A percentile compares a stretch with the other conserved stretches of the same genome.
Evolutionary conservation across 495 filamentous ascomycete genomes (phyloP).

Genomic region (Tuber borchii): DNA sequence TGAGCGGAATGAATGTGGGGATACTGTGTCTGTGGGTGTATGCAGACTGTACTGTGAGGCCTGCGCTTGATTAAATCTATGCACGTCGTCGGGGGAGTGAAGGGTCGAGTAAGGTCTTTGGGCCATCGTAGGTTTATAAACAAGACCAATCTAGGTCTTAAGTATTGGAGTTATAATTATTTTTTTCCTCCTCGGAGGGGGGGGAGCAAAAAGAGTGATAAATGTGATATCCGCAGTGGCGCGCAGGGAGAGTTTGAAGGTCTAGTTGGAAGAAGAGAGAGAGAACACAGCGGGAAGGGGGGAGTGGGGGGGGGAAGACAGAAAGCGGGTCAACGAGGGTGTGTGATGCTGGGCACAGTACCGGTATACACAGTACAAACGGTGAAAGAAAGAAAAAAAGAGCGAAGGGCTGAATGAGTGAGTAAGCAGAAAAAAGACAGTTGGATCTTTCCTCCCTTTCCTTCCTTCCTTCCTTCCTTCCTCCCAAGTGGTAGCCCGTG

Average conservation of each 20-base stretch:
- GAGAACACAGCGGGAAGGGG: background rate
- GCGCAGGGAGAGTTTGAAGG: background rate
- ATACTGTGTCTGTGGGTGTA: slow-evolving; percentile 35
- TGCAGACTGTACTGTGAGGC: slow-evolving; percentile 37
- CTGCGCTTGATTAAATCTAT: slow-evolving; percentile 19
- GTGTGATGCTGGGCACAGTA: background rate
- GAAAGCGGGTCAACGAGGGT: background rate
- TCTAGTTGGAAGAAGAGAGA: background rate
- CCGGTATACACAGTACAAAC: background rate
- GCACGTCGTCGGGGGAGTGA: slow-evolving; percentile 22
- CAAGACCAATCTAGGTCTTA: slow-evolving; percentile 2
- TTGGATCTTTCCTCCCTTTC: slow-evolving; percentile 10
- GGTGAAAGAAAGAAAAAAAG: background rate
- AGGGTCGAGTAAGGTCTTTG: slow-evolving; percentile 31
- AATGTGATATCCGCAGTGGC: slow-evolving; percentile 20
- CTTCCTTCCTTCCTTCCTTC: slow-evolving; percentile 13
- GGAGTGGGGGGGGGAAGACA: background rate
- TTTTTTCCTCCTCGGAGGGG: background rate
- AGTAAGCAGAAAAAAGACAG: slow-evolving; percentile 6
- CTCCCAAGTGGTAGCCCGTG: slow-evolving; percentile 8
- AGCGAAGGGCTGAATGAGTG: background rate
- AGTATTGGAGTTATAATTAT: slow-evolving; percentile 6
- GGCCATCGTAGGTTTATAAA: slow-evolving; percentile 27
- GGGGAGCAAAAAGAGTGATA: slow-evolving; percentile 12
- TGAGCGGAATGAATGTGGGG: slow-evolving; percentile 29